phyloP scores from a whole-genome alignment of 768 basidiomycete genomes.

The Lepiota brunneoincarnata region DNA sequence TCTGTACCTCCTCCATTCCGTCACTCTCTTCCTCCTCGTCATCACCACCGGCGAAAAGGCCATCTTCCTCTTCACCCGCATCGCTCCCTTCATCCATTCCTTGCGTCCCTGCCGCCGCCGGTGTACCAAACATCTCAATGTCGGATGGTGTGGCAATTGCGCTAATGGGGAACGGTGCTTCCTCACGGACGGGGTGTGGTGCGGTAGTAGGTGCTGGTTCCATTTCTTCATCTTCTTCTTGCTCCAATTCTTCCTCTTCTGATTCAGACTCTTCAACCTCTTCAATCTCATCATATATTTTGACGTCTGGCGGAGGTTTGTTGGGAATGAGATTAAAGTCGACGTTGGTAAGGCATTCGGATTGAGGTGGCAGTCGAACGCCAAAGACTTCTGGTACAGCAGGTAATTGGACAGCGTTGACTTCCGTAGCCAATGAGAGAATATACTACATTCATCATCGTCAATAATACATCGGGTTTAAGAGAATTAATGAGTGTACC shows the following conservation, averaged over 20 bases:
- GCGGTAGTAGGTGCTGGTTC: constrained; percentile 35
- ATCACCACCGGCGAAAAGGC: constrained; percentile 72
- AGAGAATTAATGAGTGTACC: constrained; percentile 38
- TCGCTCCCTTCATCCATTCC: constrained; percentile 64
- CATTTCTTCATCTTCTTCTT: constrained; percentile 67
- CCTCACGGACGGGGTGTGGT: constrained; percentile 30
- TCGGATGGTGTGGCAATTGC: constrained; percentile 67
- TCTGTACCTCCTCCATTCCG: constrained; percentile 77
- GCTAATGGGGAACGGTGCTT: constrained; percentile 57
- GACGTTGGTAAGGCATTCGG: constrained; percentile 73
- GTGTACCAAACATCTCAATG: constrained; percentile 58
- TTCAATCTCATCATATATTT: constrained; percentile 76
- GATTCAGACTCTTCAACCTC: constrained; percentile 77
- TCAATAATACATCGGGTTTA: background rate
- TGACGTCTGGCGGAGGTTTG: constrained; percentile 75
- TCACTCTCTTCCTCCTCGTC: constrained; percentile 80
- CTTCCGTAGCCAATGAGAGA: constrained; percentile 78
- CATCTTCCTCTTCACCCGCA: constrained; percentile 71
- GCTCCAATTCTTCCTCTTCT: constrained; percentile 61
- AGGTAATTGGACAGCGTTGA: constrained; percentile 77
- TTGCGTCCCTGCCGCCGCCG: constrained; percentile 29
- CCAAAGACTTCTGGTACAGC: constrained; percentile 88
- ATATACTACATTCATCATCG: constrained; percentile 50
- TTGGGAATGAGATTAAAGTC: constrained; percentile 88
- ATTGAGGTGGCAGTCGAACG: constrained; percentile 67